Evolutionary conservation across 352 stramenopile species (phyloP), one percentile per base, ranked within the genome.

Genomic region (Plasmopara viticola): DNA sequence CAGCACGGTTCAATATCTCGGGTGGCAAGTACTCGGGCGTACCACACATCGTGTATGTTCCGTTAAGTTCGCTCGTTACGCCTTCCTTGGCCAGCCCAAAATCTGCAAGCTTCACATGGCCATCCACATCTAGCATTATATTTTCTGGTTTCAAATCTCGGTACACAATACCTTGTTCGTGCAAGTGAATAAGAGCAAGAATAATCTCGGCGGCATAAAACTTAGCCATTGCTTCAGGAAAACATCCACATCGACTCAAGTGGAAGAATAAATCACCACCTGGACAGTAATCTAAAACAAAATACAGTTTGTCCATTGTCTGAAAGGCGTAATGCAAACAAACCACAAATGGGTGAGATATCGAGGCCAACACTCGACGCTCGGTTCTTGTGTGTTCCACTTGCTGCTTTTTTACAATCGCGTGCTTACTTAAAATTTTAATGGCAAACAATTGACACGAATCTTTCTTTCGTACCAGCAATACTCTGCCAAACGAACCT

Each of bases 401-500:
- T 55, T 93, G 79, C 59, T 89, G 72, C 64, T 90, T 89, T 58
- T 86, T 76, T 40, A 92, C 76, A 48, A 94, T 82, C 15, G 65
- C 60, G 9, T 74, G 70, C 43, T 94, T 94, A 63, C 71, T 83
- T 35, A 94, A 53, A 52, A 91, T 90, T 67, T 94, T 94, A 54
- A 94, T 74, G 0, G 84, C 84, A 9, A 86, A 90, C 28, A 93
- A 59, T 51, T 93, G 71, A 15, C 66, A 78, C 38, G 75, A 68
- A 31, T 84, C 52, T 66, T 93, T 90, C 60, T 90, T 89, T 42
- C 82, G 72, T 43, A 87, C 80, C n/a, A 93, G 62, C 43, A 96
- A 58, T 4, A 96, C 93, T 74, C 97, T 96, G 37, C 92, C 92
- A 40, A 97, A 98, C 15, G 75, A 92, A 2, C 92, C 92, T 50